Conservation (phyloP, 1,139 yeast genomes). For the Hansenula lynferdii region DNA sequence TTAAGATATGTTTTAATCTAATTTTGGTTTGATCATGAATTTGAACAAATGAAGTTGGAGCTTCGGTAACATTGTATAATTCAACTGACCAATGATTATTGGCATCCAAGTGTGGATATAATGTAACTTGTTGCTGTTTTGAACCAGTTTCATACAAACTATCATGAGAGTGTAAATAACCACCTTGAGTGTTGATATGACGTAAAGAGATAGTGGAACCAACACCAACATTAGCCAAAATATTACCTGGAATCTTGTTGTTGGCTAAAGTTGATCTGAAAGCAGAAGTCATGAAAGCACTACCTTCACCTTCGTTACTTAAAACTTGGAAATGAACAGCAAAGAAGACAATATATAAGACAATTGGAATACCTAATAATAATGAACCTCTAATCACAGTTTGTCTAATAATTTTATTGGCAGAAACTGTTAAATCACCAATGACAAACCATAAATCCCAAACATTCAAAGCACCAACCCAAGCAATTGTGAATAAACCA, state of each 20-base stretch:
- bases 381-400: constrained; percentile 50
- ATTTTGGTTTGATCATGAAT: constrained; percentile 75
- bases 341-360: constrained; percentile 69
- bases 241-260: constrained; percentile 60
- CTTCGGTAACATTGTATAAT: constrained; percentile 46
- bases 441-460: constrained; percentile 82
- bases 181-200: constrained; percentile 85
- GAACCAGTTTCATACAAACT: constrained; percentile 89
- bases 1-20: constrained; percentile 64
- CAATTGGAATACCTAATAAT: constrained; percentile 65
- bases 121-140: constrained; percentile 89
- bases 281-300: constrained; percentile 84
- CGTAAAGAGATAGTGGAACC: constrained; percentile 79
- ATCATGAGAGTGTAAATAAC: constrained; percentile 90
- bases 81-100: constrained; percentile 88
- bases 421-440: constrained; percentile 74
- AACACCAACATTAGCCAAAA: constrained; percentile 79
- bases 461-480: constrained; percentile 78
- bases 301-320: constrained; percentile 77
- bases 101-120: constrained; percentile 87
- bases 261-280: constrained; percentile 78
- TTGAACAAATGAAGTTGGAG: constrained; percentile 50
- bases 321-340: constrained; percentile 74
- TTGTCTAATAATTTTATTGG: constrained; percentile 47
- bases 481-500: constrained; percentile 88